phyloP scores from a whole-genome alignment of 169 alveolate genomes.

The Plasmodium sp. region DNA sequence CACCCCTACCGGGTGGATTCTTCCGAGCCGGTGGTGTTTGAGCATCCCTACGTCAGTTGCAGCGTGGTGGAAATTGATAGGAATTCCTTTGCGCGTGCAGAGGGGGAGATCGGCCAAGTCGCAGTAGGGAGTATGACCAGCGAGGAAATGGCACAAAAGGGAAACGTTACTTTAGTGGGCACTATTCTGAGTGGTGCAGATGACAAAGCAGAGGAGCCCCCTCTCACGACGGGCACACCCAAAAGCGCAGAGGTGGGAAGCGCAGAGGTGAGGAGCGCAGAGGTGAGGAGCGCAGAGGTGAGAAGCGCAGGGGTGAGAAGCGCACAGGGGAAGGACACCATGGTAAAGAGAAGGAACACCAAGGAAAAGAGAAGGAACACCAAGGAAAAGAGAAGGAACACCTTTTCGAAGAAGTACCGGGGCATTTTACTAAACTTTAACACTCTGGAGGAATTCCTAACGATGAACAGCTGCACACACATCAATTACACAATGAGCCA shows the following conservation, averaged over 20 bases:
- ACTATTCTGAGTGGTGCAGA: background rate
- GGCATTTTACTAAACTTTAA: constrained; percentile 51
- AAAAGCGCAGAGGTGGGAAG: background rate
- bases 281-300: background rate
- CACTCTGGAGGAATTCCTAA: constrained; percentile 44
- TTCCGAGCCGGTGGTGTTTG: background rate
- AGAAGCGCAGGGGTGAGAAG: background rate
- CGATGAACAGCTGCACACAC: constrained; percentile 7
- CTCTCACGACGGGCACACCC: background rate
- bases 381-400: background rate
- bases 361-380: background rate
- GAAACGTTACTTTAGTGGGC: background rate
- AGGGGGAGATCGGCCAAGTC: background rate
- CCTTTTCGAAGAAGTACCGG: constrained; percentile 1
- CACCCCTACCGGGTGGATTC: background rate
- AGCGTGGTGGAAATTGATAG: constrained; percentile 28
- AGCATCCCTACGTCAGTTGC: constrained; percentile 3
- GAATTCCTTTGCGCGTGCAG: background rate
- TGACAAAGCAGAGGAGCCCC: background rate
- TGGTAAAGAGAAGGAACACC: background rate
- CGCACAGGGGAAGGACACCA: background rate
- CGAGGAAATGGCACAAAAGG: background rate
- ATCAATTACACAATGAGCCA: background rate
- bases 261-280: background rate
- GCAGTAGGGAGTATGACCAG: background rate